Base-by-base conservation (phyloP, 148 eudicot species). In the Polygonum maritimum region DNA sequence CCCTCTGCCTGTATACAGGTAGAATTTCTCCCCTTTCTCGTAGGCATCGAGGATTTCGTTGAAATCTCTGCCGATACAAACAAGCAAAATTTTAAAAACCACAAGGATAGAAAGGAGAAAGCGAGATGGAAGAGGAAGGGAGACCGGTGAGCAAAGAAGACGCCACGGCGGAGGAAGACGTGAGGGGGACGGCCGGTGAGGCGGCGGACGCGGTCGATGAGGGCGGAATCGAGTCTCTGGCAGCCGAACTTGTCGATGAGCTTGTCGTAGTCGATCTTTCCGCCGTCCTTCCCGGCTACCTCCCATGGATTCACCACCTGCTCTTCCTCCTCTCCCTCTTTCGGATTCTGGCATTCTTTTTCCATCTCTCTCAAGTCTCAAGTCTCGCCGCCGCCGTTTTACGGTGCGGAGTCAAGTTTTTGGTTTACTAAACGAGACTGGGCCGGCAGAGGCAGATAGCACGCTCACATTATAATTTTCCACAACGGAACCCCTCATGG, bases 81-180 rank as follows among this genome's bases (percentile, higher is more conserved):
- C 40, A 35, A 16, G 36, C 36, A 15, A 0, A 10, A 15, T 21
- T 10, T 11, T 12, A 67, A 16, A 52, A 8, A 57, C 7, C 57
- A 7, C 8, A 51, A 62, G 19, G 13, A 35, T 31, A 14, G 8
- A 26, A 4, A 54, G 9, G 8, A 39, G 8, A 55, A 63, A 65
- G 21, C 1, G 41, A 41, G 33, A 36, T 8, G 71, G 15, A 69
- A 41, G 19, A 38, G 44, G 69, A 52, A 36, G 26, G 26, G 26
- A 48, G 45, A 90, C 95, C 98, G 86, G 80, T 94, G 98, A 69
- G 98, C 98, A 26, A 94, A 94, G 85, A 94, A 94, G 55, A 92
- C 98, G 73, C 90, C 89, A 2, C 98, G 97, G 78, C 97, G 96
- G 73, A 94, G 97, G 77, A 94, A 94, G 22, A 94, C 90, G 69